These are phyloP conservation scores for Akanthomyces dipterigenus DNA, from an alignment of 2,329 filamentous ascomycete genomes.

Conservation along the genomic window DNA sequence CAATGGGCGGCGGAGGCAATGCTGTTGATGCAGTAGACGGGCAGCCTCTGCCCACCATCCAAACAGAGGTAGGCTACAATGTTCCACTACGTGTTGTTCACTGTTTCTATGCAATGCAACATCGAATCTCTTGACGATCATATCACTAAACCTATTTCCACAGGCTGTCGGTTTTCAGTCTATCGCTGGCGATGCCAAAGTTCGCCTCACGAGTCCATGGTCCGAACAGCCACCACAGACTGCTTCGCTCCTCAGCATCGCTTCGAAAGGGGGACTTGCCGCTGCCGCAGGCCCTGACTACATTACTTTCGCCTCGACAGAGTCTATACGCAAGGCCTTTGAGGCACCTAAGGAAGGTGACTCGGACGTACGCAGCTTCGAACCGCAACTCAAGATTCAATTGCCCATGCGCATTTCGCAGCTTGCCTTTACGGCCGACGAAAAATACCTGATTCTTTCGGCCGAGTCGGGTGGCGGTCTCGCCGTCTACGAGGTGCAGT, in stretches of 20 bases:
- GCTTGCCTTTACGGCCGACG: constrained; percentile 84
- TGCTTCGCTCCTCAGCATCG: constrained; percentile 77
- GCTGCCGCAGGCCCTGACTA: constrained; percentile 81
- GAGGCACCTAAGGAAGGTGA: constrained; percentile 51
- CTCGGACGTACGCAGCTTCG: constrained; percentile 61
- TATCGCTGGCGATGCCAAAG: constrained; percentile 71
- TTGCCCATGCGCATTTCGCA: constrained; percentile 76
- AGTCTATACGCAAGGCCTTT: constrained; percentile 71
- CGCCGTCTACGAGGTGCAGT: constrained; percentile 71
- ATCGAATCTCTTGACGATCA: background rate
- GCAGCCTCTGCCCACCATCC: constrained; percentile 66
- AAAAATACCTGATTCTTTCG: constrained; percentile 74
- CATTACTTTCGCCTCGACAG: constrained; percentile 69
- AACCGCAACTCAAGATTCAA: constrained; percentile 65
- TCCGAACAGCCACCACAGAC: constrained; percentile 66
- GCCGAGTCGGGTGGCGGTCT: constrained; percentile 76
- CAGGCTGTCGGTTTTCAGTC: constrained; percentile 74
- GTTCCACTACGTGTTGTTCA: background rate
- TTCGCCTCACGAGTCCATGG: constrained; percentile 77
- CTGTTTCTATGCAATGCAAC: background rate
- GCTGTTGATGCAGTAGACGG: constrained; percentile 41
- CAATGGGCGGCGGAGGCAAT: constrained; percentile 34
- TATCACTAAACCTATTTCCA: constrained; percentile 15
- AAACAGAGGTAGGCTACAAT: constrained; percentile 61
- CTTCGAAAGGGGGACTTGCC: constrained; percentile 70